Evolutionary conservation across 306 rosid genomes (phyloP).

Genomic region (Vigna mungo): DNA sequence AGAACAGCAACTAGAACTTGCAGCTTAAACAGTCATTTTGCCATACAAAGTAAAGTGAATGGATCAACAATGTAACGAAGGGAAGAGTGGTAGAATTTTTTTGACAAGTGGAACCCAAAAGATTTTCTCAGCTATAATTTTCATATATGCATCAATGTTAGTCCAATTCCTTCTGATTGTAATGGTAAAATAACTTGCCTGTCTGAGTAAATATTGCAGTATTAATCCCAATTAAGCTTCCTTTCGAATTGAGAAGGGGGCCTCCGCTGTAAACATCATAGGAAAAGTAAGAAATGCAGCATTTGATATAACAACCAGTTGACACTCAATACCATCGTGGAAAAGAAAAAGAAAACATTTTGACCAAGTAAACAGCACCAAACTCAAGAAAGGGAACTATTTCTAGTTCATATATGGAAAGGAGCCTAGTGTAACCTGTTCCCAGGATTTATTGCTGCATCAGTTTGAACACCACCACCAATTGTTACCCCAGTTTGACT

Average conservation of each 20-base stretch:
- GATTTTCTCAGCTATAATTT: constrained; percentile 30
- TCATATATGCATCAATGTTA: constrained; percentile 25
- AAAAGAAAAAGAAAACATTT: not conserved
- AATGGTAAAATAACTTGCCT: constrained; percentile 50
- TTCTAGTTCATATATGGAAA: constrained; percentile 23
- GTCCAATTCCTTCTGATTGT: constrained; percentile 15
- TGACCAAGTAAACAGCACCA: not conserved
- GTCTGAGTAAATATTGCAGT: constrained; percentile 97
- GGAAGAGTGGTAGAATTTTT: not conserved
- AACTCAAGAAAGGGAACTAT: constrained; percentile 9
- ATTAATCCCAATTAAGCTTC: constrained; percentile 87
- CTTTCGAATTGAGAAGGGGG: constrained; percentile 89
- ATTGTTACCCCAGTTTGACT: constrained; percentile 96
- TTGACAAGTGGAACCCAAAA: constrained; percentile 1
- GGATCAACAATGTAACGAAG: constrained; percentile 20
- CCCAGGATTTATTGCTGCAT: constrained; percentile 97
- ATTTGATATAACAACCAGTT: not conserved
- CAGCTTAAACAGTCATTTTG: constrained; percentile 26
- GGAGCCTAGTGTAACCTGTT: constrained; percentile 65
- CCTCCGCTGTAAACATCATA: constrained; percentile 77
- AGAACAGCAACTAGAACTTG: constrained; percentile 32
- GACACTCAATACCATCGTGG: constrained; percentile 10
- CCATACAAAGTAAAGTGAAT: constrained; percentile 16
- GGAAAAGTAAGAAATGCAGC: constrained; percentile 43
- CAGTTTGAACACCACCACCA: constrained; percentile 96